Conservation (phyloP, 2,329 filamentous ascomycete species). For the Periconia sp. region DNA sequence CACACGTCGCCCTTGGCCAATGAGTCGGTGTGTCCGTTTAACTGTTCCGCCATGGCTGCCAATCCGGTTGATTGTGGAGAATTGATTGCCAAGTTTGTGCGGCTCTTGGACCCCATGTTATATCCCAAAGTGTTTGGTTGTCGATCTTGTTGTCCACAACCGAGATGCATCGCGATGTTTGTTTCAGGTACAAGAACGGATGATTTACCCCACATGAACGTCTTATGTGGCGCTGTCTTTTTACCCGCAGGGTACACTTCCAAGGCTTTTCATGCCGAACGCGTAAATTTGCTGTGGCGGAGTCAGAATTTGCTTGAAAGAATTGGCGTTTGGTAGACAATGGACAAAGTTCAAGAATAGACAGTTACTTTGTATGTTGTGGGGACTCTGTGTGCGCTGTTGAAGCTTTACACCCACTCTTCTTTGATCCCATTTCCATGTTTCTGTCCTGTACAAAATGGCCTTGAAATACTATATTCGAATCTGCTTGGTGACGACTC, state of each 20-base stretch:
- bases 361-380: too few species aligned
- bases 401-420: not conserved
- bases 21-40: not conserved
- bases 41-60: constrained; percentile 1
- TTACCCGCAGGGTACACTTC: not conserved
- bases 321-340: not conserved
- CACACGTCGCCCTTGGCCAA: constrained; percentile 25
- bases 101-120: constrained; percentile 5
- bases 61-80: constrained; percentile 7
- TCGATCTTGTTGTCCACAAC: not conserved
- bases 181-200: constrained; percentile 6
- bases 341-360: too few species aligned
- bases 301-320: not conserved
- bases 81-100: constrained; percentile 13
- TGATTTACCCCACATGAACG: constrained; percentile 3
- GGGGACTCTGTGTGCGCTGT: too few species aligned
- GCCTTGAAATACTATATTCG: not conserved
- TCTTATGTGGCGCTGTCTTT: constrained; percentile 1
- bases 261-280: not conserved
- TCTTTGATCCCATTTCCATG: constrained; percentile 9
- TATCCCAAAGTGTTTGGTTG: not conserved
- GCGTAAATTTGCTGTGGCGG: not conserved
- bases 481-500: constrained; percentile 7
- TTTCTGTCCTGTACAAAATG: not conserved
- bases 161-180: constrained; percentile 2